Evolutionary conservation across 768 basidiomycete genomes (phyloP).

Genomic region (Rossbeevera mucosa): DNA sequence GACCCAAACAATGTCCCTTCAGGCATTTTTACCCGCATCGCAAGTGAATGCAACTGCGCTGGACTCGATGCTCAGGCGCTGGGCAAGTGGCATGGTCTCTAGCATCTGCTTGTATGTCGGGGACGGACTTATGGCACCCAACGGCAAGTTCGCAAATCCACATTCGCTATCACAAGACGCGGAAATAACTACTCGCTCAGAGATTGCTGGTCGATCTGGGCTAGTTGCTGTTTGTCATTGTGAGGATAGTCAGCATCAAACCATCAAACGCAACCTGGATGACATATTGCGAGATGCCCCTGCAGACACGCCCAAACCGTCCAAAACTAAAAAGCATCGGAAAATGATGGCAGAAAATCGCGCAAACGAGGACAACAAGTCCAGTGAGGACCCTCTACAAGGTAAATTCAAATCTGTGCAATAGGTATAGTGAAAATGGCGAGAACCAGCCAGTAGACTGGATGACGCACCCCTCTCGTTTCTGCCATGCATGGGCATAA

Average conservation of each 20-base stretch:
- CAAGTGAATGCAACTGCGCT: no score
- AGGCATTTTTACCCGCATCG: no score
- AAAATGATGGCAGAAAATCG: constrained; percentile 7
- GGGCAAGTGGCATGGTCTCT: no score
- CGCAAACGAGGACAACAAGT: not conserved
- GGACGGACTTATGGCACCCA: constrained; percentile 38
- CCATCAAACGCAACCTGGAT: constrained; percentile 22
- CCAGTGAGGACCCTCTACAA: constrained; percentile 1
- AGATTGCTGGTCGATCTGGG: constrained; percentile 18
- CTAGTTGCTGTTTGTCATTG: constrained; percentile 1
- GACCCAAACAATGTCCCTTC: no score
- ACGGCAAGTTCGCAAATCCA: constrained; percentile 47
- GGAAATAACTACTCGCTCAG: constrained; percentile 35
- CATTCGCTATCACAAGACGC: constrained; percentile 35
- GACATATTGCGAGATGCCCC: constrained; percentile 16
- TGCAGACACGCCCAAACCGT: not conserved
- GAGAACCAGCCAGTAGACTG: no score
- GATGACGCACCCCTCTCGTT: no score
- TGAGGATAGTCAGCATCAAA: constrained; percentile 2
- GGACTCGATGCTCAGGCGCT: no score
- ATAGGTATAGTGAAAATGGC: no score
- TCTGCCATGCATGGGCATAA: no score
- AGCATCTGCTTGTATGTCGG: no score
- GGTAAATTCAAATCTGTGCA: no score
- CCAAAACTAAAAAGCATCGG: not conserved